Conservation (phyloP, 257 asterid species). For the Nicotiana paniculata region DNA sequence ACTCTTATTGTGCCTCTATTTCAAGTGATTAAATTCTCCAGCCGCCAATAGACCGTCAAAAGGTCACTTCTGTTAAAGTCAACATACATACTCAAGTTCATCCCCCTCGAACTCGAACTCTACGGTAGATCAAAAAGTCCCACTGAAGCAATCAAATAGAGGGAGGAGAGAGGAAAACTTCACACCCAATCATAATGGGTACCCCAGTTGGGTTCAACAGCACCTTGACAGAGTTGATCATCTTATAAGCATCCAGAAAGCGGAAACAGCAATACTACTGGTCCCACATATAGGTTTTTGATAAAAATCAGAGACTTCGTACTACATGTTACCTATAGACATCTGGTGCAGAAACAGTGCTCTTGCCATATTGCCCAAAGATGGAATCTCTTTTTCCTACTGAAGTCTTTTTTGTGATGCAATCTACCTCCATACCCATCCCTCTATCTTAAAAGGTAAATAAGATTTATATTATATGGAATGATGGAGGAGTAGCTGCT, state of each 20-base stretch:
- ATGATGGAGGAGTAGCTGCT: neutral
- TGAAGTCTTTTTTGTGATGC: neutral
- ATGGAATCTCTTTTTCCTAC: neutral
- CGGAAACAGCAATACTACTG: neutral
- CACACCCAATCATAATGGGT: neutral
- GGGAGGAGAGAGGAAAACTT: neutral
- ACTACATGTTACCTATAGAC: neutral
- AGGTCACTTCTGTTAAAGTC: neutral
- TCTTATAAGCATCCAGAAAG: neutral
- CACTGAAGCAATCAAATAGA: neutral
- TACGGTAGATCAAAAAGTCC: too few relatives aligned
- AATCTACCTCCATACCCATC: neutral
- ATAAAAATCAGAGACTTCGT: neutral
- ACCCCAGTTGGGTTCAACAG: neutral
- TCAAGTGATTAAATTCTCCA: neutral
- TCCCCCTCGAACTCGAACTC: neutral
- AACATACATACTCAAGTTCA: neutral
- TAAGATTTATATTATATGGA: neutral
- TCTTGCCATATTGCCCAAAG: neutral
- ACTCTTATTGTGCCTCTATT: neutral
- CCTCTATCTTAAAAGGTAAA: neutral
- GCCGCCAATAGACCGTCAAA: neutral
- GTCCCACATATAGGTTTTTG: neutral
- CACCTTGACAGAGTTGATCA: neutral
- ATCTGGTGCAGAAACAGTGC: neutral